phyloP scores from a whole-genome alignment of 345 rosid species.

The Salix brachista region DNA sequence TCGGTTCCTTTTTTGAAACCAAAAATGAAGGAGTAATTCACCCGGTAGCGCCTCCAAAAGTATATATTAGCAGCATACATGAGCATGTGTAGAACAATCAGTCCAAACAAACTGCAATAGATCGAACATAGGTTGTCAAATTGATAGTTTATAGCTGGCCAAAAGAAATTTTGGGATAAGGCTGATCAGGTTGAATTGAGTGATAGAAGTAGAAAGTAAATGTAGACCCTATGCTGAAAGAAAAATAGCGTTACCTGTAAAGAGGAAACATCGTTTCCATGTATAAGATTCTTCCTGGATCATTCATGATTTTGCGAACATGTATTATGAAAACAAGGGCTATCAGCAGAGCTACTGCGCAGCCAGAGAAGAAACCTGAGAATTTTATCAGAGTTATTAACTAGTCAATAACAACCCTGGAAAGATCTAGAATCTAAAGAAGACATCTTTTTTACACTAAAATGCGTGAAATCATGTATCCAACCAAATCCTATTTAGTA shows the following conservation, averaged over 20 bases:
- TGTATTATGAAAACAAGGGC: constrained; percentile 41
- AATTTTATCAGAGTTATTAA: not conserved
- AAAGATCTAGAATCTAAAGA: not conserved
- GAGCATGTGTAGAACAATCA: constrained; percentile 39
- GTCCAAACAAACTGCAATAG: constrained; percentile 37
- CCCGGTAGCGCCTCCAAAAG: constrained; percentile 42
- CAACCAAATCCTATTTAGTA: not conserved
- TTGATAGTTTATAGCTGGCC: no score
- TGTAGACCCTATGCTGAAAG: not conserved
- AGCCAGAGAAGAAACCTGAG: constrained; percentile 55
- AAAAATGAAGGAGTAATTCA: constrained; percentile 51
- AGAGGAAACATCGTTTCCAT: constrained; percentile 68
- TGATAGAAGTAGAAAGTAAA: not conserved
- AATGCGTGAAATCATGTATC: not conserved
- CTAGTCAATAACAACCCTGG: not conserved
- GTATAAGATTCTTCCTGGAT: constrained; percentile 28
- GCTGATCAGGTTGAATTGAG: not conserved
- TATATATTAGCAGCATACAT: constrained; percentile 41
- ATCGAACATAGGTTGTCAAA: constrained; percentile 6
- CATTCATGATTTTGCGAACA: constrained; percentile 32
- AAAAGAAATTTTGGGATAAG: not conserved
- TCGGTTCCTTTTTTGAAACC: constrained; percentile 49
- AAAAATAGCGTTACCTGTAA: constrained; percentile 41
- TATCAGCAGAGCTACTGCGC: constrained; percentile 44
- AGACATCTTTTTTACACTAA: not conserved